Base-by-base conservation (phyloP, 2,329 filamentous ascomycete genomes). In the Fusarium oxysporum region DNA sequence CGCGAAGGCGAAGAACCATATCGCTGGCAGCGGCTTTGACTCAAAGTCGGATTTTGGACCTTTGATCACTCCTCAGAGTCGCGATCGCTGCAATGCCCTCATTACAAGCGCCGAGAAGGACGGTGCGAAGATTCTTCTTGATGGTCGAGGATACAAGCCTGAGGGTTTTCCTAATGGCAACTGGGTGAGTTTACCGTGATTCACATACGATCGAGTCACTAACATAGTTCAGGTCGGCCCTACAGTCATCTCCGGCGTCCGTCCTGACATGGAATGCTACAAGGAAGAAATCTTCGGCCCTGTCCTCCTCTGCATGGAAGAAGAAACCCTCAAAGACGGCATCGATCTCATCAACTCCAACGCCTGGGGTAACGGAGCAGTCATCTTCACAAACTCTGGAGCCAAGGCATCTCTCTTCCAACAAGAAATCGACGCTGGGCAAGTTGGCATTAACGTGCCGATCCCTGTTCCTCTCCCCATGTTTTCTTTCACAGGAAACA, bases 231-330 rank as follows among this genome's bases (percentile, higher is more conserved):
- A 74, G 71, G 85, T 94, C 48, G 93, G 89, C 1, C 92, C 93
- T 40, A 95, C 93, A 10, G 92, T 95, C 80, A 93, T 95, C 82
- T 88, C 90, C 70, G 90, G 93, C 80, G 92, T 95, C 23, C 93
- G 89, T 62, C 88, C 90, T 1, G 85, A 91, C 67, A 95, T 95
- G 93, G 87, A 87, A 77, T 95, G 93, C 86, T 95, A 95, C 85
- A 89, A 82, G 37, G 92, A 95, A 81, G 93, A 95, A 81, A 94
- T 95, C 76, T 95, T 95, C 76, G 93, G 93, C 3, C 93, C 93
- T 0, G 93, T 95, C 4, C 86, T 95, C 13, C 91, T 95, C 65
- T 93, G 92, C 83, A 84, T 94, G 72, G 91, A 92, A 75, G 91
- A 92, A 10, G 87, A 90, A 37, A 93, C 91, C 6, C 87, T 95